phyloP scores from a whole-genome alignment of 805 yeast species.

The Candida loeiensis region DNA sequence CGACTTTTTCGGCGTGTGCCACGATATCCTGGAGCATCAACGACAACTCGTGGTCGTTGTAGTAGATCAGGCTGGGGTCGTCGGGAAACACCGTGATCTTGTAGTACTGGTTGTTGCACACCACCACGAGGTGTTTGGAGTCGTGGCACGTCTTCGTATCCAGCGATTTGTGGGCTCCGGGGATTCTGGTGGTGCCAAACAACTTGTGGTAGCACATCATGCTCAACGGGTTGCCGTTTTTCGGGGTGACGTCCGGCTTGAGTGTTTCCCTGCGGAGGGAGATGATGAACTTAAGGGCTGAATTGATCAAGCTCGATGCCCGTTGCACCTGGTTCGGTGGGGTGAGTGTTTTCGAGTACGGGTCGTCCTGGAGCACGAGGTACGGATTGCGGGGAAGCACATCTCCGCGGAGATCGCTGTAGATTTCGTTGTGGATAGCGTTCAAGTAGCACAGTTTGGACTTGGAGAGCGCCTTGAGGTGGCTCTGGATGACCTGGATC shows the following conservation, averaged over 20 bases:
- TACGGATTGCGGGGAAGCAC: conserved; percentile 77
- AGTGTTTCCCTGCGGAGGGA: conserved; percentile 53
- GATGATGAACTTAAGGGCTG: conserved; percentile 62
- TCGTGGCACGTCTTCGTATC: conserved; percentile 15
- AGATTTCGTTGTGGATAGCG: conserved; percentile 48
- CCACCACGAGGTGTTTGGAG: conserved; percentile 48
- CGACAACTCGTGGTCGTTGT: conserved; percentile 49
- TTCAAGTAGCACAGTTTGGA: conserved; percentile 51
- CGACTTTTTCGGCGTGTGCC: conserved; percentile 31
- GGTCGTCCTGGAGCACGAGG: conserved; percentile 70
- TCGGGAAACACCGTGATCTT: conserved; percentile 45
- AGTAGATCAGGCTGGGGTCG: conserved; percentile 45
- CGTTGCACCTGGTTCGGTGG: conserved; percentile 67
- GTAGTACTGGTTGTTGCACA: conserved; percentile 51
- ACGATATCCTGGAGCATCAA: conserved; percentile 42
- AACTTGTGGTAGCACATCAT: conserved; percentile 66
- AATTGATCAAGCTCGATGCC: conserved; percentile 62
- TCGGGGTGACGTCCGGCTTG: conserved; percentile 56
- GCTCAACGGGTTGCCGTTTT: conserved; percentile 49
- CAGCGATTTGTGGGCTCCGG: conserved; percentile 23
- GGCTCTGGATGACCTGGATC: conserved; percentile 49
- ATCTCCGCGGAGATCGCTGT: conserved; percentile 62
- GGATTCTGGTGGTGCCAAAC: conserved; percentile 65
- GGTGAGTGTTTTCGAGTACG: conserved; percentile 49
- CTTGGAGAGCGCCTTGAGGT: conserved; percentile 45